Percentiles rank a stretch among this genome's conserved stretches.
phyloP scores from a whole-genome alignment of 805 yeast genomes.

The Candida sithepensis region DNA sequence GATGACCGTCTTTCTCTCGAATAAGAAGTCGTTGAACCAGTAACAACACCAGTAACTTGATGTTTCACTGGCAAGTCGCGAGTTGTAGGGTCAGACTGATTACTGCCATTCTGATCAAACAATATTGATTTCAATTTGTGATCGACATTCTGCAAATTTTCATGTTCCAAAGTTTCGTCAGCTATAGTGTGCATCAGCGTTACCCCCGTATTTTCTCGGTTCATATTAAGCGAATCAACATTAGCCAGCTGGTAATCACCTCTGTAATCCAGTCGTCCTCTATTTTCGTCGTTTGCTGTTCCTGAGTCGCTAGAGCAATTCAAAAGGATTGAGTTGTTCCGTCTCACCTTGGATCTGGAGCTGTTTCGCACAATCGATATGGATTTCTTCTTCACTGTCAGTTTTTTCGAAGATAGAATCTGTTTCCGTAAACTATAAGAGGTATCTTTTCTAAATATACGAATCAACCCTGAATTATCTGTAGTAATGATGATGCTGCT shows the following conservation, averaged over 20 bases:
- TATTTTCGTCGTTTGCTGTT: constrained; percentile 1
- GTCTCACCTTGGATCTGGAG: not conserved
- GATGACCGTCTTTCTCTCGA: not conserved
- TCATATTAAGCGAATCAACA: not conserved
- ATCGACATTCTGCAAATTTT: not conserved
- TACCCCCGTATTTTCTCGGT: too few relatives aligned
- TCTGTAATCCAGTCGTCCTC: constrained; percentile 12
- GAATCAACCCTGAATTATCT: constrained; percentile 66
- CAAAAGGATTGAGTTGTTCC: not conserved
- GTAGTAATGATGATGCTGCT: constrained; percentile 64
- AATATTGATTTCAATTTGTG: not conserved
- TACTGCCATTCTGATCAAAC: not conserved
- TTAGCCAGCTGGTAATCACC: constrained; percentile 6
- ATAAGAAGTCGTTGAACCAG: not conserved
- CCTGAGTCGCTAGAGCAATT: not conserved
- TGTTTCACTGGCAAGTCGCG: too few relatives aligned
- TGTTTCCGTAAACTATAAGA: constrained; percentile 45
- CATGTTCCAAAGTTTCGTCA: not conserved
- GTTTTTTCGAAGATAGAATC: constrained; percentile 11
- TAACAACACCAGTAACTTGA: too few relatives aligned
- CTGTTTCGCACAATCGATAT: constrained; percentile 7
- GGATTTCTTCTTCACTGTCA: constrained; percentile 7
- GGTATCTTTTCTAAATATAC: constrained; percentile 79
- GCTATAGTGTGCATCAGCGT: not conserved
- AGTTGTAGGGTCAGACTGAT: not conserved